Base-by-base conservation (phyloP, 768 basidiomycete species). In the Leccinum uliginosum region DNA sequence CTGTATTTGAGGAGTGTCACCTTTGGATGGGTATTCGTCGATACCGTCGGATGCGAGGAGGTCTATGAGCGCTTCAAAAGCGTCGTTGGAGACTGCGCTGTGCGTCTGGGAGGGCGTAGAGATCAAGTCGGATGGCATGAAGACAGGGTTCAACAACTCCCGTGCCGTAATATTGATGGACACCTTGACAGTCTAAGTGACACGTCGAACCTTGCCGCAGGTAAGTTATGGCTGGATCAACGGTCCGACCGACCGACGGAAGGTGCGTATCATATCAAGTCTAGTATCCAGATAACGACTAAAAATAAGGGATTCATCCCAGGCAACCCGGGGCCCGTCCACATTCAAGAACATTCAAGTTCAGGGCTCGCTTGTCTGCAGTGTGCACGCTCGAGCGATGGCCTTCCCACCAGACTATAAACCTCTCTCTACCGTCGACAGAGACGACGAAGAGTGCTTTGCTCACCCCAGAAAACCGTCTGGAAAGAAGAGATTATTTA, bases 1-100 rank as follows among this genome's bases (percentile, higher is more conserved):
- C 19, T 57, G 60, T 23, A 50, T 15, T 24, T 45, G 54, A 21
- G 52, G n/a, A 11, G 21, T 47, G 17, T 43, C 21, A 4, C 24
- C 45, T 14, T 32, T 32, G 17, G 55, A 38, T 1, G 57, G 38
- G 29, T 46, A 9, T 34, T 65, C 54, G 40, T 68, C 61, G 15
- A 59, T 27, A 21, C 67, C 69, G 47, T 71, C 71, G 4, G 63
- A 57, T n/a, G 69, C 59, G 7, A 71, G 69, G 48, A 71, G 61
- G 29, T 71, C 70, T 26, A 73, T 69, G 50, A 71, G 65, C 0
- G 53, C 51, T 15, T 71, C 70, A 38, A 71, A 71, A 10, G 61
- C 59, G 7, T 65, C 59, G 27, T 53, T 65, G 4, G 61, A 58
- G 61, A 60, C 60, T 2, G 38, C 2, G 51, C 59, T 65, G 23